Evolutionary conservation across 805 yeast species (phyloP).

Genomic region (Candida ulmi): DNA sequence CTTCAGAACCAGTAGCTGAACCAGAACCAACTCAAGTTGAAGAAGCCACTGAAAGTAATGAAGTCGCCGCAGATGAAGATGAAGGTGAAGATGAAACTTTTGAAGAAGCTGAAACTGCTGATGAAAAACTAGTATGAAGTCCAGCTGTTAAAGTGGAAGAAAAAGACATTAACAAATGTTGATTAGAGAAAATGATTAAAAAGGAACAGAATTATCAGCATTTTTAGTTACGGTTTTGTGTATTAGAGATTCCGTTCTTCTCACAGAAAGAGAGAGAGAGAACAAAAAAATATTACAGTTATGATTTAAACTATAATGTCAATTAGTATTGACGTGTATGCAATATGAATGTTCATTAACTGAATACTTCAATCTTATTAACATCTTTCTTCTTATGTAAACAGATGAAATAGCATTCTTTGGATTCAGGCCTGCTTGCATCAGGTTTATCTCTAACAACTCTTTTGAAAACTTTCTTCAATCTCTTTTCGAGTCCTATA

Average conservation of each 20-base stretch:
- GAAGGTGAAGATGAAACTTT: background rate
- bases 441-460: conserved; percentile 74
- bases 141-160: background rate
- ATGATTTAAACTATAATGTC: too few relatives aligned
- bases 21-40: background rate
- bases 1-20: conserved; percentile 5
- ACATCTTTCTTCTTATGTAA: conserved; percentile 36
- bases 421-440: conserved; percentile 74
- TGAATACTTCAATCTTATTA: conserved; percentile 42
- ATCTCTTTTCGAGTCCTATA: conserved; percentile 47
- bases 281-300: too few relatives aligned
- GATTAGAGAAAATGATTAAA: too few relatives aligned
- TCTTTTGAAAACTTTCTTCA: conserved; percentile 51
- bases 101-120: too few relatives aligned
- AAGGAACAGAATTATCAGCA: too few relatives aligned
- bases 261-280: background rate
- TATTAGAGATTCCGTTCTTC: background rate
- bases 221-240: too few relatives aligned
- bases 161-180: too few relatives aligned
- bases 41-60: conserved; percentile 3
- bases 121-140: too few relatives aligned
- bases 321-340: background rate
- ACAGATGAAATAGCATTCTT: conserved; percentile 79
- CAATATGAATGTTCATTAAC: conserved; percentile 2
- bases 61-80: background rate